Base-by-base conservation (phyloP, 495 filamentous ascomycete genomes). In the Penicillium crystallinum region DNA sequence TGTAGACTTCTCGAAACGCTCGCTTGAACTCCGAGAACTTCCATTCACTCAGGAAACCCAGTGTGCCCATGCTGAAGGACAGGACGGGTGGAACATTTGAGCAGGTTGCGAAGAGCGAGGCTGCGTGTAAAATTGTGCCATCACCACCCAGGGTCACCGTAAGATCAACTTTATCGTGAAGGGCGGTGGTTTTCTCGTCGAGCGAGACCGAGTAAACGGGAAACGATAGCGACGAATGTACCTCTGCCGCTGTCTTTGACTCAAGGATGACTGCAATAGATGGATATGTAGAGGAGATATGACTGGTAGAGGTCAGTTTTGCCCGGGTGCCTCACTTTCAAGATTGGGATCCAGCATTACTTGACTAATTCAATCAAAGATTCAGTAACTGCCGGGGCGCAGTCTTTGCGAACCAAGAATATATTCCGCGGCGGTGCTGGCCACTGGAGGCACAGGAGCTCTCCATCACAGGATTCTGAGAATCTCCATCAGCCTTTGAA, bases 1-100 rank as follows among this genome's bases (percentile, higher is more conserved):
- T 91, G 69, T 93, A 96, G 22, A 93, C 88, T 64, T 96, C 90
- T 22, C 90, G 78, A 71, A 93, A 96, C 0, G 92, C 93, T 21
- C 87, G 79, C 62, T 92, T 92, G 66, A 91, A 87, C 57, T 97
- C 91, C 10, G 76, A 74, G 66, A 97, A 97, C 56, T 90, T 92
- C 91, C 92, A 97, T 69, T 97, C 93, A 30, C 92, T 91, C 15
- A 98, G 74, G 55, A 98, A 98, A 0, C 93, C 93, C 2, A 98
- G 72, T 0, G 91, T 91, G 6, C 93, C 93, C 91, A 98, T 96
- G 64, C 89, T 92, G 69, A 98, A 98, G 10, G 86, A 87, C 19
- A 98, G 75, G n/a, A 97, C 85, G 0, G 95, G 93, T 0, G 93
- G 93, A 0, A 97, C 91, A 35, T 82, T 80, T 36, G 79, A 68